These are phyloP conservation scores for Rubia balearica DNA, from an alignment of 305 asterid genomes.

Conservation along the genomic window DNA sequence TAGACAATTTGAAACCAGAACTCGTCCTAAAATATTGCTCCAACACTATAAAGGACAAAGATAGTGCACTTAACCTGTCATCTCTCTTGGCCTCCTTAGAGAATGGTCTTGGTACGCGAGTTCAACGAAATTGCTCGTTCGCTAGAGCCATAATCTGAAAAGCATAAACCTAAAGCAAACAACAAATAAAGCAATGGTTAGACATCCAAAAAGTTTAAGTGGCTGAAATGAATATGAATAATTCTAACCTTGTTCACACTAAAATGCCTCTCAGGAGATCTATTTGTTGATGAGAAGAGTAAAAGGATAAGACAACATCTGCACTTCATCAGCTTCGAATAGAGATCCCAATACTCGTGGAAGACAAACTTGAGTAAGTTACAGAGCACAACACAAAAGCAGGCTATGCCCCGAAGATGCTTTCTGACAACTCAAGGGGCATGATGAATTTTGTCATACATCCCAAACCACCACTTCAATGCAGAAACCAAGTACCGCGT, in stretches of 20 bases:
- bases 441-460: neutral
- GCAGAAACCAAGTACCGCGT: neutral
- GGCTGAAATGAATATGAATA: neutral
- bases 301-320: neutral
- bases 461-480: neutral
- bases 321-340: neutral
- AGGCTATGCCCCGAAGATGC: neutral
- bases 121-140: neutral
- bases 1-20: too few species aligned
- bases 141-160: neutral
- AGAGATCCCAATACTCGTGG: neutral
- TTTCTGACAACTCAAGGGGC: neutral
- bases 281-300: neutral
- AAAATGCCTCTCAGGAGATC: neutral
- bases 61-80: neutral
- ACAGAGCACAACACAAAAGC: neutral
- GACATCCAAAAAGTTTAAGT: neutral
- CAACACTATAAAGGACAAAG: neutral
- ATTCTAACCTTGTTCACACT: neutral
- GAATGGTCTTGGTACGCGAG: neutral
- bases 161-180: neutral
- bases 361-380: neutral
- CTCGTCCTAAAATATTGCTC: too few species aligned
- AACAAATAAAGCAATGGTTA: neutral
- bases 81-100: neutral